phyloP scores from a whole-genome alignment of 129 eudicot species.

The Artemisia tridentata region DNA sequence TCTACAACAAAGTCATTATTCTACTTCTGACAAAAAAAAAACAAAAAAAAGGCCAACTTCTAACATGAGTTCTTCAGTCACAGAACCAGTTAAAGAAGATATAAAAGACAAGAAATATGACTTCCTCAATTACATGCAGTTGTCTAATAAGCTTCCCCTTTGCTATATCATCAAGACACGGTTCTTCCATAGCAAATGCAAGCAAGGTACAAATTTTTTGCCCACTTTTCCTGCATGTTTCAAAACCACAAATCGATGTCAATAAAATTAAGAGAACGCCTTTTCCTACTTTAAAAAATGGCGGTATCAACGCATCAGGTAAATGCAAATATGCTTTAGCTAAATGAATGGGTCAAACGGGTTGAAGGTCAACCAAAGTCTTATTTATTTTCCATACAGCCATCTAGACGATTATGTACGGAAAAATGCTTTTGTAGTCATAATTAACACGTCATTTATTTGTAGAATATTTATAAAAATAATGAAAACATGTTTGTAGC shows the following conservation, averaged over 20 bases:
- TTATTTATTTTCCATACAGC: not conserved
- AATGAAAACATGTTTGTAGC: not conserved
- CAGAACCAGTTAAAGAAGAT: no score
- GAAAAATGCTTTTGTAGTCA: not conserved
- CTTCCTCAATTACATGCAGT: no score
- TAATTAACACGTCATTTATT: not conserved
- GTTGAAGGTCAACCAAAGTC: no score
- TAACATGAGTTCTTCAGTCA: no score
- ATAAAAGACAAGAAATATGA: no score
- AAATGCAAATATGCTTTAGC: no score
- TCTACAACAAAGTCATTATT: no score
- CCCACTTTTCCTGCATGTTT: slow-evolving; percentile 75
- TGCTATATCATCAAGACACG: slow-evolving; percentile 41
- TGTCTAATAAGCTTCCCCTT: no score
- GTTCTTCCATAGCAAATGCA: slow-evolving; percentile 81
- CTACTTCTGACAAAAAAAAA: no score
- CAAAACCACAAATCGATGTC: slow-evolving; percentile 6
- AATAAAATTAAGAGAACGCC: not conserved
- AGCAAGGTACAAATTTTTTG: slow-evolving; percentile 69
- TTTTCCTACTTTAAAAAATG: not conserved
- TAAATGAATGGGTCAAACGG: not conserved
- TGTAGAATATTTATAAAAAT: not conserved
- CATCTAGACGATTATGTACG: not conserved
- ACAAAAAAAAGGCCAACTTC: no score
- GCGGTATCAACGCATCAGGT: not conserved